phyloP scores from a whole-genome alignment of 2,329 filamentous ascomycete species.

The Monilinia polystroma region DNA sequence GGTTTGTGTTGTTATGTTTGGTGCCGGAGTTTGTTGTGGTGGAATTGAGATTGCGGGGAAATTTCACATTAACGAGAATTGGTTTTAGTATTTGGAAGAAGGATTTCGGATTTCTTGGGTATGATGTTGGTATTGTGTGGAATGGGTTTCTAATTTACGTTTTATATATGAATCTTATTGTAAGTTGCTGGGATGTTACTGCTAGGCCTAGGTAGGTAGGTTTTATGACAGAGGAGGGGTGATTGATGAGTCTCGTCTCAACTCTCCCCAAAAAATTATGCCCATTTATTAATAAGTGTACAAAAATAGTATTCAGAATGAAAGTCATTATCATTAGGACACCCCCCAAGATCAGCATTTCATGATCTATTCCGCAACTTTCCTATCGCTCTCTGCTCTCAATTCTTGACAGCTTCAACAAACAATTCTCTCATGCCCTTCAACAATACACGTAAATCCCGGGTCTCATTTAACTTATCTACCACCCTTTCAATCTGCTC shows the following conservation, averaged over 20 bases:
- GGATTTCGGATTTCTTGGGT: too few species aligned
- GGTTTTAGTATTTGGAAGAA: neutral
- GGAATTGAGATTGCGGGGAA: slow-evolving; percentile 11
- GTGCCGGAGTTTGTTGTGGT: slow-evolving; percentile 7
- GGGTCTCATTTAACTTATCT: slow-evolving; percentile 76
- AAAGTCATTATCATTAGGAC: slow-evolving; percentile 3
- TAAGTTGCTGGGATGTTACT: neutral
- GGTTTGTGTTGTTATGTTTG: slow-evolving; percentile 12
- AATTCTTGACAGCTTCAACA: slow-evolving; percentile 57
- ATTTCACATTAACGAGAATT: neutral
- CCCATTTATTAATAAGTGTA: neutral
- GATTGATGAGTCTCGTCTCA: neutral
- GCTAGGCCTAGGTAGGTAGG: too few species aligned
- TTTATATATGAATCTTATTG: neutral
- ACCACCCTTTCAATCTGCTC: slow-evolving; percentile 75
- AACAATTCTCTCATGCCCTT: slow-evolving; percentile 84
- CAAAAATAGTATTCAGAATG: neutral
- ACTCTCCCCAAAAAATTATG: neutral
- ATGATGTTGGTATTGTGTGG: neutral
- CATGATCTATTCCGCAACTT: neutral
- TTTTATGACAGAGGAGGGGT: neutral
- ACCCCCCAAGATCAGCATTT: neutral
- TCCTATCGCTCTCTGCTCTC: neutral
- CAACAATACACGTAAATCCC: slow-evolving; percentile 68
- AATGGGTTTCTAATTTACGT: neutral